These are phyloP conservation scores for Apiospora koreana DNA, from an alignment of 2,329 filamentous ascomycete species.

Conservation along the genomic window DNA sequence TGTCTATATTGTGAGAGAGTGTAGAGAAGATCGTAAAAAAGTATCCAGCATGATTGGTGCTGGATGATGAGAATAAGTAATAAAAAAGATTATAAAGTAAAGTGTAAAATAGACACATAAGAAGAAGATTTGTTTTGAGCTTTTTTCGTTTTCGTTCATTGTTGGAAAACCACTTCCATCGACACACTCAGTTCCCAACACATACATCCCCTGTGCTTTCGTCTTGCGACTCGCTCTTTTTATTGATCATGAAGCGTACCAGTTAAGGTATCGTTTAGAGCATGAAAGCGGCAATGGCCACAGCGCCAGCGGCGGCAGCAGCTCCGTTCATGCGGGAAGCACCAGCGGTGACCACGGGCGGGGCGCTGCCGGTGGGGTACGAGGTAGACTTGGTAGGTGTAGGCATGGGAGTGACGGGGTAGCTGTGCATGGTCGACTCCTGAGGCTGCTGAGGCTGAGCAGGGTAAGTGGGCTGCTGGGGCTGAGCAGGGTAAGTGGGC, in stretches of 20 bases:
- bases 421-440: background rate
- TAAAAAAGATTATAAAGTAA: background rate
- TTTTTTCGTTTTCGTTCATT: background rate
- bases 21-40: background rate
- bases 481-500: background rate
- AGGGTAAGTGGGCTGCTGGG: background rate
- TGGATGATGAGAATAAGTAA: background rate
- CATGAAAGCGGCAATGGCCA: background rate
- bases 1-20: background rate
- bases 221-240: slow-evolving; percentile 7
- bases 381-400: background rate
- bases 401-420: slow-evolving; percentile 5
- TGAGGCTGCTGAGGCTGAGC: background rate
- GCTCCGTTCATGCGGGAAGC: background rate
- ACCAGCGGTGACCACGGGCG: slow-evolving; percentile 1
- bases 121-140: background rate
- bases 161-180: background rate
- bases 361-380: background rate
- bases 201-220: background rate
- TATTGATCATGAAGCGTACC: background rate
- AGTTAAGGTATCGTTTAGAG: background rate
- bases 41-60: background rate
- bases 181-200: background rate
- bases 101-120: background rate
- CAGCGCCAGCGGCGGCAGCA: background rate